These are phyloP conservation scores for Lophiotrema nucula DNA, from an alignment of 495 filamentous ascomycete species.

Conservation along the genomic window DNA sequence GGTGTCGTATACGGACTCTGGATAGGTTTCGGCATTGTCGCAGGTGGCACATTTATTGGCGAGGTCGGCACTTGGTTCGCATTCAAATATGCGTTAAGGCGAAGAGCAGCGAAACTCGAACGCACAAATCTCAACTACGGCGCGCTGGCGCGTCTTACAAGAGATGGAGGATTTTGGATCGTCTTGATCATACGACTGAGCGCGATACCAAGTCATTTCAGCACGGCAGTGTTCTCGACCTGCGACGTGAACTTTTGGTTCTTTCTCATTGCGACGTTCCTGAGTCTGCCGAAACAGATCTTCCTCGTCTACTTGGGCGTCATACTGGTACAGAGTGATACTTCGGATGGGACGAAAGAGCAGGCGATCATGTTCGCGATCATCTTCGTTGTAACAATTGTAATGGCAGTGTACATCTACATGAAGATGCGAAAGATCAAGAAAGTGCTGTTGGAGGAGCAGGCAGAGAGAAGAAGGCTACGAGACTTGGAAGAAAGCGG, in stretches of 20 bases:
- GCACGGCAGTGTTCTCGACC: conserved; percentile 23
- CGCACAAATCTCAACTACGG: conserved; percentile 27
- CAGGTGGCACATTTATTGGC: conserved; percentile 25
- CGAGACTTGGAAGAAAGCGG: too few relatives aligned
- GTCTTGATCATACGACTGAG: conserved; percentile 20
- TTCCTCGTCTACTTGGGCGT: conserved; percentile 30
- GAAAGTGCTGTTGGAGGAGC: conserved; percentile 24
- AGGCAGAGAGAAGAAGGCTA: conserved; percentile 7
- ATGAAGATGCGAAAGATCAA: conserved; percentile 24
- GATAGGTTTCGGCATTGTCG: conserved; percentile 24
- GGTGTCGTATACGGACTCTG: conserved; percentile 24
- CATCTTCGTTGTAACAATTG: conserved; percentile 16
- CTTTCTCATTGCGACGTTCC: conserved; percentile 21
- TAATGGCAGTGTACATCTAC: conserved; percentile 21
- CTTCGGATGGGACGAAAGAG: not conserved
- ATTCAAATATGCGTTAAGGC: conserved; percentile 18
- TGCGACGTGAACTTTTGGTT: conserved; percentile 26
- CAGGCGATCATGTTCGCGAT: conserved; percentile 18
- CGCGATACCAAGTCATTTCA: conserved; percentile 24
- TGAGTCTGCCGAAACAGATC: conserved; percentile 25
- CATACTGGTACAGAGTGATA: conserved; percentile 7
- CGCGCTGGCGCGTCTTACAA: conserved; percentile 23
- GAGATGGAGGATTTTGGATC: conserved; percentile 28
- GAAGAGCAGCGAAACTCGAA: conserved; percentile 13
- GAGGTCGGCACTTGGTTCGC: conserved; percentile 27